phyloP scores from a whole-genome alignment of 2,329 filamentous ascomycete genomes.

The Colletotrichum liaoningense region DNA sequence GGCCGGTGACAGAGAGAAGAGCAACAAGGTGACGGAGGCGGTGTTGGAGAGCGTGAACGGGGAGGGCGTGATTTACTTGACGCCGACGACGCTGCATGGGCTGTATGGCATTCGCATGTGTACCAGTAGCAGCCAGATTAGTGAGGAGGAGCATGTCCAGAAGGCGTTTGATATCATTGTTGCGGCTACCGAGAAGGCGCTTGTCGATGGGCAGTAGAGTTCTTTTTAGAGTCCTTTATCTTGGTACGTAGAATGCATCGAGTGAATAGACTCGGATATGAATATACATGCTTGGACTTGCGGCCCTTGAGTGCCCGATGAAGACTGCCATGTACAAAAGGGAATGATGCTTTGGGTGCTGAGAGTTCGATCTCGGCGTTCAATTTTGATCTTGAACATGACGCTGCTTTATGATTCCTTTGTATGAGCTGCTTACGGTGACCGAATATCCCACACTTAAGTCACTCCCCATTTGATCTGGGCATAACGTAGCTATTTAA shows the following conservation, averaged over 20 bases:
- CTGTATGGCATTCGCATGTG: conserved; percentile 85
- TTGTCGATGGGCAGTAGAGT: conserved; percentile 39
- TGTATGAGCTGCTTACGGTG: no score
- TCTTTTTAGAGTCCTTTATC: neutral
- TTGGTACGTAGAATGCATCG: neutral
- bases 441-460: no score
- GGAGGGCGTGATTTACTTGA: conserved; percentile 84
- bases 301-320: neutral
- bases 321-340: neutral
- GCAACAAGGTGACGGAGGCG: conserved; percentile 76
- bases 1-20: conserved; percentile 55
- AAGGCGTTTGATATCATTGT: conserved; percentile 81
- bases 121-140: conserved; percentile 73
- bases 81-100: conserved; percentile 78
- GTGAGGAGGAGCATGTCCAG: conserved; percentile 78
- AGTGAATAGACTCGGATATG: neutral
- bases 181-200: conserved; percentile 67
- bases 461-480: no score
- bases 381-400: no score
- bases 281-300: neutral
- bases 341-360: neutral
- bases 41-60: conserved; percentile 82
- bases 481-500: no score
- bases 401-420: no score
- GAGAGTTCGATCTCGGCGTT: no score